Base-by-base conservation (phyloP, 192 early-diverging fungal species). In the Gonapodya sp. region DNA sequence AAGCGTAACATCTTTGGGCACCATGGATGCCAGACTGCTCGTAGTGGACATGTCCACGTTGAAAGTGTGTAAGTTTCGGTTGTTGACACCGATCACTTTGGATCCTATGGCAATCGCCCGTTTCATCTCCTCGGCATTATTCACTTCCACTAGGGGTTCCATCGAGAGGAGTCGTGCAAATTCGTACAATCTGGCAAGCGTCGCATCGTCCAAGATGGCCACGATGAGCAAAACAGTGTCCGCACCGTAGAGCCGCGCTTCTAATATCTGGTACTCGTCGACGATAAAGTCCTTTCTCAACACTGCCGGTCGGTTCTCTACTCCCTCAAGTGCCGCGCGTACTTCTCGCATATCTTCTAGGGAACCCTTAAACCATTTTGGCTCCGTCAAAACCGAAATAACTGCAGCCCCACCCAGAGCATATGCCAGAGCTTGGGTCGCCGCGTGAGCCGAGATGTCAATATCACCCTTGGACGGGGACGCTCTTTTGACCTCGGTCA, bases 111-210 rank as follows among this genome's bases (percentile, higher is more conserved):
- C 88, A 33, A 97, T 82, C 0, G 98, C 98, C 73, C 90, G 88
- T 34, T 87, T 83, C 96, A 98, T 97, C 86, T 99, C 97, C 35
- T 89, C 91, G 31, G 83, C 87, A 82, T 92, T 94, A 82, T 98
- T 97, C 35, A 99, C 98, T 85, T 99, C 98, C 0, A 98, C 97
- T 81, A 99, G 87, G n/a, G 98, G 97, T 85, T 99, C 98, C 93
- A 99, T 99, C 1, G 93, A 93, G 30, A 98, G 87, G 1, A 80
- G 64, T 2, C 94, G 88, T 1, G 95, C 87, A 84, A 93, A 96
- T 1, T 82, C 85, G 80, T 98, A 89, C 14, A 98, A 88, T 0
- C 90, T 83, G 73, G 80, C 78, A 35, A 98, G 86, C 78, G 91
- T 89, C 35, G 90, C 86, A 36, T 90, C 87, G 36, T 87, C 86